Evolutionary conservation across 148 eudicot species (phyloP), one percentile per base, ranked within the genome.

Genomic region (Polygonum aviculare): DNA sequence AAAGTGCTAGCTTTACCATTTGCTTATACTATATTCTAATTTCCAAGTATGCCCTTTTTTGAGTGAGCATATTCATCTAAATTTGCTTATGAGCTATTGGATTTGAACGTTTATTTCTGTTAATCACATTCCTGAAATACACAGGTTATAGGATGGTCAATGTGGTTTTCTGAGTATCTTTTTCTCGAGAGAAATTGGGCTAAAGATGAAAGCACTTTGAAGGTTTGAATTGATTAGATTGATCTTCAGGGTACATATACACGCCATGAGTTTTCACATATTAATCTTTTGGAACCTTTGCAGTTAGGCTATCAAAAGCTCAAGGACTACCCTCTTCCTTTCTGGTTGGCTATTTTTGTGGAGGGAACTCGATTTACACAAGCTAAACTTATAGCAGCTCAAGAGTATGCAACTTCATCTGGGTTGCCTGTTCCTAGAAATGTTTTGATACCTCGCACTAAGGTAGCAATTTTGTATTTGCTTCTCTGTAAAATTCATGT

Each of bases 101-200:
- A 4, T 39, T 39, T 4, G 7, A 39, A 80, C 12, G 39, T 62
- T 63, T 63, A n/a, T 33, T 33, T 33, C 18, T 63, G 14, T 4
- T 35, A 10, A 63, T 33, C 35, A 63, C 7, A 35, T 31, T 4
- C 70, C 40, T 63, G 41, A 63, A 10, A 63, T 78, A 81, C 5
- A 81, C 89, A 94, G 98, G 97, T 91, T n/a, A 81, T 94, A 62
- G 98, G 98, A 69, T 94, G 98, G 98, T 91, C 97, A 44, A 94
- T 94, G 98, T 94, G 97, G 93, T 94, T 94, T 81, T 88, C 94
- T 75, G 98, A 88, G 84, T 91, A 85, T 82, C 82, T 94, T 75
- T 94, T 91, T 80, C 88, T 94, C 60, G 95, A 91, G 79, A 88
- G 97, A 85, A 91, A 82, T 81, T 94, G 98, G 98, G 89, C 90